phyloP scores from a whole-genome alignment of 768 basidiomycete species.

The Boletales sp. region DNA sequence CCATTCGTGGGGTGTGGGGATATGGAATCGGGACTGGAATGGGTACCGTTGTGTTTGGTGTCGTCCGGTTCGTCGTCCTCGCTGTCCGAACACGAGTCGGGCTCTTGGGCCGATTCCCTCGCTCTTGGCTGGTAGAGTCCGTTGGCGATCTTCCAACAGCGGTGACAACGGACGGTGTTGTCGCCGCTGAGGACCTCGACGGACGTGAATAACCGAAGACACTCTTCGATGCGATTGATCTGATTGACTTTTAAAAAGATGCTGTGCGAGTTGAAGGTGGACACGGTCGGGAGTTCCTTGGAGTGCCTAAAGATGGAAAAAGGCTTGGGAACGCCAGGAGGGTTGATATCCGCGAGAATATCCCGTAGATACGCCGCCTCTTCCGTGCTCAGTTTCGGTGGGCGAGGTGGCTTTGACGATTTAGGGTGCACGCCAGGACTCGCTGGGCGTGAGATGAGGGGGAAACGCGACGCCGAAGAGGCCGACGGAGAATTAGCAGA shows the following conservation, averaged over 20 bases:
- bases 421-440: constrained; percentile 35
- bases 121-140: constrained; percentile 45
- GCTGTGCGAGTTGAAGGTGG: constrained; percentile 19
- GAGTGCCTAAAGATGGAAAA: constrained; percentile 49
- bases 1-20: constrained; percentile 21
- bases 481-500: constrained; percentile 16
- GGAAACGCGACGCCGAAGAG: constrained; percentile 18
- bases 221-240: constrained; percentile 53
- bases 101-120: constrained; percentile 16
- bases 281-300: constrained; percentile 21
- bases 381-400: constrained; percentile 51
- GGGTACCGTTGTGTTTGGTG: constrained; percentile 20
- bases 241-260: constrained; percentile 27
- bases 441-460: constrained; percentile 26
- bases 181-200: constrained; percentile 95
- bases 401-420: constrained; percentile 38
- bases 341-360: constrained; percentile 62
- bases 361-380: constrained; percentile 66
- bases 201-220: constrained; percentile 80
- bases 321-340: constrained; percentile 39
- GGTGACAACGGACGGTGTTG: constrained; percentile 89
- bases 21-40: constrained; percentile 15
- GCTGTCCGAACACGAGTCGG: constrained; percentile 31
- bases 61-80: constrained; percentile 29
- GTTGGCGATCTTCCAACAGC: constrained; percentile 91